Evolutionary conservation across 208 protist species (phyloP), one percentile per base, ranked within the genome.

Genomic region (Crithidia fasciculata): DNA sequence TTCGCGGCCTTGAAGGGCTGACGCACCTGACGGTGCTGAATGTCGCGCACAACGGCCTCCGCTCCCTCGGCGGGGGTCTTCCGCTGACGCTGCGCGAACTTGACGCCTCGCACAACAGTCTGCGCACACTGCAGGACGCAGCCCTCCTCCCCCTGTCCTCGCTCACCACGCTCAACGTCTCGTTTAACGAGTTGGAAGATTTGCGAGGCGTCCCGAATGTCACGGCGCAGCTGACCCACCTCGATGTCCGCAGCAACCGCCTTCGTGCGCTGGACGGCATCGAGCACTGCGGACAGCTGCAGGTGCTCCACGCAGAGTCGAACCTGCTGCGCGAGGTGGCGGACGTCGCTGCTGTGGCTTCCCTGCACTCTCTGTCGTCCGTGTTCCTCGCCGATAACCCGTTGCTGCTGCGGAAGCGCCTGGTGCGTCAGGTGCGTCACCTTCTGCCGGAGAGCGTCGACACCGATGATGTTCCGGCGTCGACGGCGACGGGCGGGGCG

Each of bases 21-120:
- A 74, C 78, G 9, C 78, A 82, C 69, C 80, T 96, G 49, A 83
- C 70, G 8, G 67, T 76, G 12, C 69, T 96, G 62, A 82, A 94
- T 59, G 69, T 96, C 43, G 91, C 91, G 2, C 77, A 84, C 72
- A 96, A 96, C 64, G 81, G 82, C 8, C 78, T 96, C 50, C 74
- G 60, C 41, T 84, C 80, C 7, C 68, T 94, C 10, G 52, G 74
- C 18, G 83, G 86, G 40, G 78, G 84, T 1, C 80, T 84, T 18
- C 85, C 81, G n/a, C 83, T 92, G 60, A 74, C 53, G 0, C 68
- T 96, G 49, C 73, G 69, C 4, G 55, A 79, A 28, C 74, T 96
- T 7, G 81, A 94, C 71, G 70, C 92, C 54, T 91, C 91, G 9
- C 86, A 96, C 78, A 96, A 96, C 77, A 82, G 67, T 63, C 65